These are phyloP conservation scores for Scedosporium apiospermum DNA, from an alignment of 2,329 filamentous ascomycete species.

Conservation along the genomic window DNA sequence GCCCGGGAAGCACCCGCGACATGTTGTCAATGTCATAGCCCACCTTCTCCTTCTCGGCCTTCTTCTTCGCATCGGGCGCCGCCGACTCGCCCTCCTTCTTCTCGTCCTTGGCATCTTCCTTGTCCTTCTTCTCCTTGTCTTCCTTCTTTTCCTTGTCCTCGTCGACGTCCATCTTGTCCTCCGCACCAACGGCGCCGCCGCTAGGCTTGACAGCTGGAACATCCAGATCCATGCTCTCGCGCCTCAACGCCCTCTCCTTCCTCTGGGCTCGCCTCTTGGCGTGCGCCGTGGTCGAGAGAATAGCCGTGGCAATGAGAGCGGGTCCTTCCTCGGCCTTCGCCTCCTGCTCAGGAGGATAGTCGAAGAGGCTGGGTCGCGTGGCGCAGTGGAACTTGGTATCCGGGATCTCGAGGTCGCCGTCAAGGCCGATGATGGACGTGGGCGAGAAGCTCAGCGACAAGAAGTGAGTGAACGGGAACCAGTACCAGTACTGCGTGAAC, in stretches of 20 bases:
- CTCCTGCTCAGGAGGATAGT: constrained; percentile 95
- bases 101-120: constrained; percentile 54
- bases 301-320: constrained; percentile 87
- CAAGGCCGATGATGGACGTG: constrained; percentile 88
- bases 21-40: constrained; percentile 96
- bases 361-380: constrained; percentile 88
- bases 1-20: constrained; percentile 82
- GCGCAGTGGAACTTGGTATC: constrained; percentile 94
- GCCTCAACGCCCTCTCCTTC: constrained; percentile 81
- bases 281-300: constrained; percentile 92
- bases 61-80: constrained; percentile 65
- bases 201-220: constrained; percentile 60
- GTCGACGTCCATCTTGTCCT: constrained; percentile 81
- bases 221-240: constrained; percentile 95
- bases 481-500: constrained; percentile 99
- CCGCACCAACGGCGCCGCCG: constrained; percentile 35
- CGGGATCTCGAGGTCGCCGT: constrained; percentile 87
- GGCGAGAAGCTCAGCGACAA: constrained; percentile 92
- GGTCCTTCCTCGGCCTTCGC: constrained; percentile 90
- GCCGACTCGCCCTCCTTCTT: constrained; percentile 43
- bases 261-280: constrained; percentile 90
- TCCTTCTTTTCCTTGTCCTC: constrained; percentile 49
- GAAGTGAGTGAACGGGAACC: constrained; percentile 99
- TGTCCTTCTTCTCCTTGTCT: constrained; percentile 34
- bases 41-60: constrained; percentile 89